Base-by-base conservation (phyloP, 2,329 filamentous ascomycete species). In the Nannizzia gypsea region DNA sequence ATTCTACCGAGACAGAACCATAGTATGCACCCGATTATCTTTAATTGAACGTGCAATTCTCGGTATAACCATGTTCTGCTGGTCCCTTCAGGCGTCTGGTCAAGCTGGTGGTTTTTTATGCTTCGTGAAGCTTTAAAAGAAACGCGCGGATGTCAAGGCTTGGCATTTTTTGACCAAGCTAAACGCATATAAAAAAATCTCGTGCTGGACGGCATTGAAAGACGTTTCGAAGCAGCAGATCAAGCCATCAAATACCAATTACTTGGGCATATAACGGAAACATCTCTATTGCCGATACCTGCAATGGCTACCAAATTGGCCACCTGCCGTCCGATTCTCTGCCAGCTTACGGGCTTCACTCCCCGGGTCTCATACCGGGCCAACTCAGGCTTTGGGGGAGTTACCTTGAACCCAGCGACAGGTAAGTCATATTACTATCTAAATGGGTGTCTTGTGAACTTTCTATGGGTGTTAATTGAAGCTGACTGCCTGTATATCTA, bases 1-100 rank as follows among this genome's bases (percentile, higher is more conserved):
- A 63, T 62, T 59, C 57, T 61, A 62, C 26, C 48, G 15, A 24
- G 34, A 42, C 6, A 22, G 26, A 13, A n/a, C 15, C 42, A 40
- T 57, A 20, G 24, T 17, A n/a, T 5, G 8, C 15, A 13, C 36
- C 34, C 42, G 20, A 3, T 26, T 57, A 26, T 31, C 26, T 42
- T 34, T 26, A 54, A 34, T 48, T 54, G 48, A n/a, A 54, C 5
- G 3, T 15, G 24, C 13, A 26, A 31, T 17, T 24, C 48, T 34
- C 26, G 24, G n/a, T 42, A 9, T 31, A 17, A 22, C 34, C 48
- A n/a, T 31, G 48, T 54, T 17, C 15, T 17, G 15, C 17, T 24
- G 3, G 13, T 28, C 38, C 38, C 38, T n/a, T 42, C 38, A 20
- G 6, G 38, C 38, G n/a, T 42, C 6, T 42, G 38, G n/a, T 42